Evolutionary conservation across 228 moss, liverwort and hornwort genomes (phyloP), one percentile per base, ranked within the genome.

Genomic region (Sphagnum magellanicum): DNA sequence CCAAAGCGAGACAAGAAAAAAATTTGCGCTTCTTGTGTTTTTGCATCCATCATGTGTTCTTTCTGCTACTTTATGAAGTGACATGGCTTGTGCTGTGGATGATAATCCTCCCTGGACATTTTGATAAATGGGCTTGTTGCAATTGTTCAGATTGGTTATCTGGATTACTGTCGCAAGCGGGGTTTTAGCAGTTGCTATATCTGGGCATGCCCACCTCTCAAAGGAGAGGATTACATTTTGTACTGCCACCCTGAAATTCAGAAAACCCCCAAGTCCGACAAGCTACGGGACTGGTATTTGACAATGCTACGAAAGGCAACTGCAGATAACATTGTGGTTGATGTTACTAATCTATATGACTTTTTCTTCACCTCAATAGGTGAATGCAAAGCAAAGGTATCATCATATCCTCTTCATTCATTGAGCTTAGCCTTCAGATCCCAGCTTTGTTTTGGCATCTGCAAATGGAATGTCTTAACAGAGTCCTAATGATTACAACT

Each of bases 161-260:
- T 98, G 60, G 93, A 98, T 64, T 93, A 93, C 16, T 98, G 91
- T 75, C 91, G 93, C 68, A 87, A 64, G 75, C 90, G 97, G 48
- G 97, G 97, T 66, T 98, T 98, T 72, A 93, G 93, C 70, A 98
- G 97, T 85, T 98, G 97, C 74, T 98, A 98, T 52, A 98, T 98
- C 61, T 98, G 97, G 97, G 97, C 97, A 63, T 98, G 97, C 73
- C 97, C 97, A 63, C 97, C 97, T 74, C 75, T 98, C 64, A 98
- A 98, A 78, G 97, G 97, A 51, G 97, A 98, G 77, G 97, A 98
- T 73, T 98, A 98, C 68, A 98, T 98, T 69, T 76, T 98, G 65
- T 98, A 98, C 57, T 98, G 97, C 79, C 97, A 98, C 74, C 97
- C 97, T 49, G 97, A 98, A 76, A 98, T 98, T 50, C 93, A 98